Base-by-base conservation (phyloP, 2,329 filamentous ascomycete species). In the Cercospora sojina region DNA sequence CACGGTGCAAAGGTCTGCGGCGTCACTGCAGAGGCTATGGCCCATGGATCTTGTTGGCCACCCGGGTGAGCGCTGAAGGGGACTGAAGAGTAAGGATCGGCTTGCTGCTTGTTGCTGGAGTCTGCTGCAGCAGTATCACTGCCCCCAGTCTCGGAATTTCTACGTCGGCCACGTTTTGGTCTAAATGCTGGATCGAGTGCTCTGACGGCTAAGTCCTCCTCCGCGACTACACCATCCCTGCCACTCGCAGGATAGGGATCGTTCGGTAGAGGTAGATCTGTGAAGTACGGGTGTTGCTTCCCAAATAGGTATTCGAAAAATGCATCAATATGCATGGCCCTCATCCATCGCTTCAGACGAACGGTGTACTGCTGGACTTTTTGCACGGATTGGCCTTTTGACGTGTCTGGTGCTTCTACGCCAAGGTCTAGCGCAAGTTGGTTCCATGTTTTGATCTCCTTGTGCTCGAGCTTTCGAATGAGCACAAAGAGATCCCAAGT, bases 311-410 rank as follows among this genome's bases (percentile, higher is more conserved):
- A 97, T 77, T 96, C 92, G 74, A 97, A 97, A 77, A 97, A 97
- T 10, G 92, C 91, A 82, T 96, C 92, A 61, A 97, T 88, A 77
- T 97, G 93, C 90, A 96, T 94, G 5, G 93, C 93, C 77, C 92
- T 92, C 91, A 97, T 95, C 93, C 93, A 97, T 75, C 94, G 89
- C 67, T 97, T 97, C 65, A 97, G 81, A 66, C 93, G 87, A 56
- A 97, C 93, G 51, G 92, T 92, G 82, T 97, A 97, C 77, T 97
- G 93, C 77, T 96, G 92, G 65, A 97, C 90, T 78, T 97, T 97
- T 76, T 97, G 94, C 1, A 91, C 89, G 77, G 92, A 96, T 58
- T 77, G 77, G 27, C 92, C 91, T 77, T 94, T 95, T 66, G 90
- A 88, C 25, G 88, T 83, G 67, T 92, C 90, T 2, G 93, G 92